Evolutionary conservation across 768 basidiomycete species (phyloP).

Genomic region (Phaeotremella fagi): DNA sequence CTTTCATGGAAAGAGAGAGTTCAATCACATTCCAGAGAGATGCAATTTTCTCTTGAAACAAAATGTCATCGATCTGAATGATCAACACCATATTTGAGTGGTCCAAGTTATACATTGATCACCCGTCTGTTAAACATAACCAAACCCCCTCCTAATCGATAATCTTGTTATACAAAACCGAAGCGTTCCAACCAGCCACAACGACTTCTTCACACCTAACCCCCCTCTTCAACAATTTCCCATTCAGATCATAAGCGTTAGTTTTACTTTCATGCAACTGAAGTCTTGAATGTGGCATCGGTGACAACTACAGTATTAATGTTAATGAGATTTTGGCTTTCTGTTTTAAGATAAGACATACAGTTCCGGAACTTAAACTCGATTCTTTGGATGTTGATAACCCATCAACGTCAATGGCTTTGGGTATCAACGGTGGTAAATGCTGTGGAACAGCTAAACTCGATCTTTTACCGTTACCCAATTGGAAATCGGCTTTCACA

Average conservation of each 20-base stretch:
- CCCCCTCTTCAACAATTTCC: slow-evolving; percentile 42
- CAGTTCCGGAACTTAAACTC: slow-evolving; percentile 39
- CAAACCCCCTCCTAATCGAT: slow-evolving; percentile 19
- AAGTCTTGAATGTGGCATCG: slow-evolving; percentile 50
- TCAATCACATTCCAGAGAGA: no score
- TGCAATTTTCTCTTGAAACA: no score
- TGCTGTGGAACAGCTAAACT: slow-evolving; percentile 51
- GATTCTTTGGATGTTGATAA: slow-evolving; percentile 17
- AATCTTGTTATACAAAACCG: slow-evolving; percentile 50
- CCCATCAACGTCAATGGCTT: slow-evolving; percentile 10
- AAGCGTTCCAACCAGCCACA: slow-evolving; percentile 47
- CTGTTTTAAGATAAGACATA: slow-evolving; percentile 4
- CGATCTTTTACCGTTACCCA: slow-evolving; percentile 50
- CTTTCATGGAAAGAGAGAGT: no score
- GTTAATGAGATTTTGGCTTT: not conserved
- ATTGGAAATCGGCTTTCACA: slow-evolving; percentile 42
- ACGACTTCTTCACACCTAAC: slow-evolving; percentile 47
- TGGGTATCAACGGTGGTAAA: slow-evolving; percentile 40
- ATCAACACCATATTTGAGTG: no score
- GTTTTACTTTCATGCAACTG: slow-evolving; percentile 43
- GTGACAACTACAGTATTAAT: slow-evolving; percentile 24
- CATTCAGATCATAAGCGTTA: slow-evolving; percentile 39
- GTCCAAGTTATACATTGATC: no score
- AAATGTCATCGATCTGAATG: no score
- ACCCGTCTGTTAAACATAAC: no score